A percentile compares a stretch with the other conserved stretches of the same genome.
Conservation (phyloP, 192 early-diverging fungal genomes). For the Coemansia javaensis region DNA sequence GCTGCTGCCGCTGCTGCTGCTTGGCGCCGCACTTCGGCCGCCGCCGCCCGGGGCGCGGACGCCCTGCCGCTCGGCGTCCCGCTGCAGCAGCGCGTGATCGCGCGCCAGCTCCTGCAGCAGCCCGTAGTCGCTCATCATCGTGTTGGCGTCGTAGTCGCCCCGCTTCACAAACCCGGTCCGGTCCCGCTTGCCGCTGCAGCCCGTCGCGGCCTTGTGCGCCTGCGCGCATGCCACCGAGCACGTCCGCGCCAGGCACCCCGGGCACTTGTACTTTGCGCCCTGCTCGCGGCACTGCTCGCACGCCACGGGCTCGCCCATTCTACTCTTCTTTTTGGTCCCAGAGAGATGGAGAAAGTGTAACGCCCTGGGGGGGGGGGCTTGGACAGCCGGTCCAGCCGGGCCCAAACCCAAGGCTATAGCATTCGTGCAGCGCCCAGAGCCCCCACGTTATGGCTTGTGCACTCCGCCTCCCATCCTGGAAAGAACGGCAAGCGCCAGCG, state of each 20-base stretch:
- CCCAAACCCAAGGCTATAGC: too few species aligned
- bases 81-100: conserved; percentile 42
- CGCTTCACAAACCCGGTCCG: conserved; percentile 58
- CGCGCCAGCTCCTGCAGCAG: conserved; percentile 63
- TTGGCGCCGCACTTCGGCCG: background rate
- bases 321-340: too few species aligned
- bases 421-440: too few species aligned
- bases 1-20: background rate
- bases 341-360: too few species aligned
- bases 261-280: conserved; percentile 64
- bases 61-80: conserved; percentile 26
- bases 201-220: conserved; percentile 55
- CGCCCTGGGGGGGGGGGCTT: too few species aligned
- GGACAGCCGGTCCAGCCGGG: too few species aligned
- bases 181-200: conserved; percentile 61
- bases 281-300: conserved; percentile 50
- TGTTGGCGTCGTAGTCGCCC: conserved; percentile 56
- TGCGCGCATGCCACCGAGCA: conserved; percentile 67
- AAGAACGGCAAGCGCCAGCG: too few species aligned
- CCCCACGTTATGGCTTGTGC: too few species aligned
- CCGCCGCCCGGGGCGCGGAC: background rate
- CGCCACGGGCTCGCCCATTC: too few species aligned
- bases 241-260: conserved; percentile 57
- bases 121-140: conserved; percentile 70
- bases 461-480: too few species aligned